A percentile compares a stretch with the other conserved stretches of the same genome.
Evolutionary conservation across 495 filamentous ascomycete species (phyloP).

Genomic region (Achaetomiella virescens): DNA sequence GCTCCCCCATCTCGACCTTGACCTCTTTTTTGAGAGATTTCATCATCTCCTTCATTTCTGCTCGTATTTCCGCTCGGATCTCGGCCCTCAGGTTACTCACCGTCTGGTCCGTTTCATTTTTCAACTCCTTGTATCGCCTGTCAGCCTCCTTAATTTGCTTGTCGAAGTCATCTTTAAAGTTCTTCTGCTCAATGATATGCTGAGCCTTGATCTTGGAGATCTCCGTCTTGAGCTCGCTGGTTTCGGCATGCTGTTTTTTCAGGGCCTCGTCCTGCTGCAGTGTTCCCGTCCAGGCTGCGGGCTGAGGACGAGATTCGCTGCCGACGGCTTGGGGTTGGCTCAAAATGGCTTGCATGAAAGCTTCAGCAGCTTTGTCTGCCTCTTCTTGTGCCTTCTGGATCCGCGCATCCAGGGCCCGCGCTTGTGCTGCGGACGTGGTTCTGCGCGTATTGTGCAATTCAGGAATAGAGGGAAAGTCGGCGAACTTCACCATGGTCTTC

Average conservation of each 20-base stretch:
- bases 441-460: slow-evolving; percentile 25
- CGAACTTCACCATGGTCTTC: slow-evolving; percentile 17
- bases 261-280: background rate
- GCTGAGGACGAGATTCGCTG: background rate
- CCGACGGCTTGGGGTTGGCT: background rate
- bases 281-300: too few species aligned
- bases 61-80: background rate
- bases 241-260: background rate
- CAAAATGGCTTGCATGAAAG: background rate
- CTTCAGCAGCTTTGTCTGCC: background rate
- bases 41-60: background rate
- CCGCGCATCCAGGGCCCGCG: background rate
- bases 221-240: background rate
- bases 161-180: background rate
- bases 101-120: background rate
- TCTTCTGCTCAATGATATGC: background rate
- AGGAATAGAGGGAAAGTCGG: slow-evolving; percentile 27
- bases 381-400: slow-evolving; percentile 5
- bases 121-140: too few species aligned
- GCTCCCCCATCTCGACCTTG: slow-evolving; percentile 4
- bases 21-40: background rate
- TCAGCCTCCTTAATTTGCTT: background rate
- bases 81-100: background rate
- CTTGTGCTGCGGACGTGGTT: slow-evolving; percentile 1
- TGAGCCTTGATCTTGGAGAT: background rate